Conservation (phyloP, 345 rosid genomes). For the Eutrema yunnanense region DNA sequence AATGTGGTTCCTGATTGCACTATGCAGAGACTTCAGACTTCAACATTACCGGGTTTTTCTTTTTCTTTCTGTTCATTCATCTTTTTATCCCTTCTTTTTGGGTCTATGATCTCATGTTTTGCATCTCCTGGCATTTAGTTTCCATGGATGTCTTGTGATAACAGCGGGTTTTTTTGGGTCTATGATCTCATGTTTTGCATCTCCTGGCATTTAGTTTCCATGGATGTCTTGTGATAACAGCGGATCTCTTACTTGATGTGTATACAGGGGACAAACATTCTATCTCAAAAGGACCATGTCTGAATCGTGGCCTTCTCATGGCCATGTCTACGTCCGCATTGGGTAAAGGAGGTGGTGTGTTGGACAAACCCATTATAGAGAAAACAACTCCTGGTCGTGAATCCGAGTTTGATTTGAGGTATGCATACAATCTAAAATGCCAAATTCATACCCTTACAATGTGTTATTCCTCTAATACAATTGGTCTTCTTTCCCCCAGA, state of each 20-base stretch:
- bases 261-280: slow-evolving; percentile 47
- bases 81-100: background rate
- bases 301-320: slow-evolving; percentile 47
- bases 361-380: slow-evolving; percentile 69
- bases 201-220: background rate
- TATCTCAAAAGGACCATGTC: slow-evolving; percentile 46
- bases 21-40: no score
- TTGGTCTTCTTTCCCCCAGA: no score
- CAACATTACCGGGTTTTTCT: background rate
- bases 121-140: background rate
- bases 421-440: background rate
- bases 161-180: background rate
- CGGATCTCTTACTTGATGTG: background rate
- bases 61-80: background rate
- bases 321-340: slow-evolving; percentile 39
- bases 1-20: background rate
- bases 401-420: slow-evolving; percentile 77
- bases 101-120: background rate
- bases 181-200: background rate
- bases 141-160: background rate
- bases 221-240: background rate
- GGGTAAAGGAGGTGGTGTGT: slow-evolving; percentile 69
- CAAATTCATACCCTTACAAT: no score
- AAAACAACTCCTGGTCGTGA: slow-evolving; percentile 68
- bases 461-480: no score